A percentile compares a stretch with the other conserved stretches of the same genome.
Conservation (phyloP, 2,329 filamentous ascomycete species). For the Cladophialophora carrionii region DNA sequence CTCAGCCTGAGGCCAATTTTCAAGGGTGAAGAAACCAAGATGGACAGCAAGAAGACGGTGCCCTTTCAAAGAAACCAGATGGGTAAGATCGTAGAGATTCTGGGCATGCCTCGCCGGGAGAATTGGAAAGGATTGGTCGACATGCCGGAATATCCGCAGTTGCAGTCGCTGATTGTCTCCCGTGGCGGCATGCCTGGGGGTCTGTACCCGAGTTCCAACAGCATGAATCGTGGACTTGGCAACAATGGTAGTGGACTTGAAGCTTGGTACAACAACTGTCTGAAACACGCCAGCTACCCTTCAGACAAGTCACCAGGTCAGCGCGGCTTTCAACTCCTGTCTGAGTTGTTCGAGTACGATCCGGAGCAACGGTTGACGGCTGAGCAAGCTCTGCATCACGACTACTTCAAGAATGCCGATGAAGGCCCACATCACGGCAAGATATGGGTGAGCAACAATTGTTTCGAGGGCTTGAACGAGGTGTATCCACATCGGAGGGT, state of each 20-base stretch:
- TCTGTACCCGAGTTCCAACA: slow-evolving; percentile 42
- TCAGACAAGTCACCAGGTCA: slow-evolving; percentile 63
- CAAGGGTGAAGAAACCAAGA: slow-evolving; percentile 98
- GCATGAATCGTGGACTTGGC: slow-evolving; percentile 48
- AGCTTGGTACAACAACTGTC: slow-evolving; percentile 75
- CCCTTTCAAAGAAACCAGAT: slow-evolving; percentile 98
- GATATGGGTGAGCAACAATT: slow-evolving; percentile 69
- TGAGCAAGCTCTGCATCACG: slow-evolving; percentile 82
- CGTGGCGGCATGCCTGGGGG: slow-evolving; percentile 44
- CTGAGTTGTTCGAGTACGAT: slow-evolving; percentile 87
- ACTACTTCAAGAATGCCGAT: slow-evolving; percentile 76
- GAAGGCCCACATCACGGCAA: slow-evolving; percentile 37
- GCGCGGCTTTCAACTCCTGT: slow-evolving; percentile 81
- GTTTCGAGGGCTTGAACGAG: slow-evolving; percentile 84
- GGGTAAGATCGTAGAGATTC: slow-evolving; percentile 97
- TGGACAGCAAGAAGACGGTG: slow-evolving; percentile 96
- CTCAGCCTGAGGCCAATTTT: slow-evolving; percentile 91
- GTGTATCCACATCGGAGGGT: slow-evolving; percentile 90
- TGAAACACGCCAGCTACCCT: slow-evolving; percentile 62
- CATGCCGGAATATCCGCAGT: slow-evolving; percentile 84
- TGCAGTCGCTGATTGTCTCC: slow-evolving; percentile 57
- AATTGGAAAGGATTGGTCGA: slow-evolving; percentile 80
- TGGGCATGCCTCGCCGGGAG: slow-evolving; percentile 86
- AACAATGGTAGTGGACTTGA: slow-evolving; percentile 66
- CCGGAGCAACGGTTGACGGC: slow-evolving; percentile 86